Base-by-base conservation (phyloP, 1,284 basidiomycete genomes). In the Moesziomyces globuligerus region DNA sequence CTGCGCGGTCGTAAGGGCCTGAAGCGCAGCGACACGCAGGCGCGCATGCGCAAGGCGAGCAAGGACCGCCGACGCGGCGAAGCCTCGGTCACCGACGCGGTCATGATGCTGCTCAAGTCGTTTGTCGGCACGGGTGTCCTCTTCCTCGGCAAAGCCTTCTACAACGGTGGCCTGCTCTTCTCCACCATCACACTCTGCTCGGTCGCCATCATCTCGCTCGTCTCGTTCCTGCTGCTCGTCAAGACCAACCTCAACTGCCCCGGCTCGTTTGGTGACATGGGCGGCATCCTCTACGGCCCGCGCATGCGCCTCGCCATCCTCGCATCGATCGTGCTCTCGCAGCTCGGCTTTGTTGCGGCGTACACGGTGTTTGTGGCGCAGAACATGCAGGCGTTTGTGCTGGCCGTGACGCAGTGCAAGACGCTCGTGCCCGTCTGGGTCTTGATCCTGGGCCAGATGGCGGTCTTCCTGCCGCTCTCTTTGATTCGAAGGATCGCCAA, bases 351-450 rank as follows among this genome's bases (percentile, higher is more conserved):
- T 81, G 91, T 92, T 36, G 84, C 88, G 29, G 94, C 93, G 7
- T 98, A 98, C 84, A 93, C 90, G 17, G 97, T 98, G 80, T 98
- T 98, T 83, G 93, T 98, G 25, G 91, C 94, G 2, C 89, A 96
- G 84, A 96, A 94, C 81, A 86, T 97, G 20, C 94, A 47, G 62
- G 84, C 84, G 1, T 94, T 98, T 83, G 87, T 95, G 39, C 84
- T 91, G 58, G 93, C 91, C 15, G 87, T 95, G 29, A 91, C 92
- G 5, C 85, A 93, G 56, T 96, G 94, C 84, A 79, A 86, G 34
- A 88, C 86, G 40, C 83, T 87, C 28, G 85, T 94, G 55, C 87
- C 91, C 0, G 88, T 92, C 38, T 86, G 88, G 67, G 90, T 88
- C 77, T 89, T 97, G 78, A 97, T 98, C 76, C 81, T 92, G 43